These are phyloP conservation scores for Russula compacta DNA, from an alignment of 768 basidiomycete species.

Conservation along the genomic window DNA sequence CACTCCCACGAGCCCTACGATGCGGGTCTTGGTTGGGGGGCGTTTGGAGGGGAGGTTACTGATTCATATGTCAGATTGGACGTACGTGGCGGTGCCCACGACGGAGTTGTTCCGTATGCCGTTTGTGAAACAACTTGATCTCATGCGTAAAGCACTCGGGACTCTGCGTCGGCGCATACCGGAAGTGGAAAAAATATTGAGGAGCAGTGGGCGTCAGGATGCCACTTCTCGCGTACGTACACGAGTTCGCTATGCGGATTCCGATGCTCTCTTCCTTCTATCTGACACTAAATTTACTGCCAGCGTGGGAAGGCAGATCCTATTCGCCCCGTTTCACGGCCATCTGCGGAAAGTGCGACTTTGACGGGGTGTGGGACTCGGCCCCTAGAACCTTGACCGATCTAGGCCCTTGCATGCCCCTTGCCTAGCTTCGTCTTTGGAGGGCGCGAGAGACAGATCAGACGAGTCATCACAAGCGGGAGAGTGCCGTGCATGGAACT, in stretches of 20 bases:
- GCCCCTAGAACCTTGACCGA: too few relatives aligned
- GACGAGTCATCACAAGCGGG: too few relatives aligned
- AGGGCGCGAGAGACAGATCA: too few relatives aligned
- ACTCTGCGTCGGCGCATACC: neutral
- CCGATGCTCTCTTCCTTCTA: neutral
- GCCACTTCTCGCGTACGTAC: neutral
- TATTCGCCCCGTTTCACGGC: too few relatives aligned
- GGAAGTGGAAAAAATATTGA: neutral
- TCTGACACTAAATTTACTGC: neutral
- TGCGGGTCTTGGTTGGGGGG: neutral
- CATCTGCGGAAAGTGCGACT: too few relatives aligned
- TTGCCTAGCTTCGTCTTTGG: too few relatives aligned
- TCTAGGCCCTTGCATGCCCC: too few relatives aligned
- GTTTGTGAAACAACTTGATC: neutral
- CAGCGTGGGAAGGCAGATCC: neutral
- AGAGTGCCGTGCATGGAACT: too few relatives aligned
- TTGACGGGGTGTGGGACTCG: too few relatives aligned
- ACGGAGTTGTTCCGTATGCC: neutral
- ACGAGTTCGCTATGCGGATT: neutral
- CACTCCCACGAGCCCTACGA: neutral
- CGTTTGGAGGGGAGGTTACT: neutral
- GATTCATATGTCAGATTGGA: constrained; percentile 2
- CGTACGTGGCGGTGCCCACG: constrained; percentile 7
- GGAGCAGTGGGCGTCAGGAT: too few relatives aligned
- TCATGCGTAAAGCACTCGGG: constrained; percentile 8